Percentiles rank a stretch among this genome's conserved stretches.
Evolutionary conservation across 2,329 filamentous ascomycete genomes (phyloP).

Genomic region (Xylaria hypoxylon): DNA sequence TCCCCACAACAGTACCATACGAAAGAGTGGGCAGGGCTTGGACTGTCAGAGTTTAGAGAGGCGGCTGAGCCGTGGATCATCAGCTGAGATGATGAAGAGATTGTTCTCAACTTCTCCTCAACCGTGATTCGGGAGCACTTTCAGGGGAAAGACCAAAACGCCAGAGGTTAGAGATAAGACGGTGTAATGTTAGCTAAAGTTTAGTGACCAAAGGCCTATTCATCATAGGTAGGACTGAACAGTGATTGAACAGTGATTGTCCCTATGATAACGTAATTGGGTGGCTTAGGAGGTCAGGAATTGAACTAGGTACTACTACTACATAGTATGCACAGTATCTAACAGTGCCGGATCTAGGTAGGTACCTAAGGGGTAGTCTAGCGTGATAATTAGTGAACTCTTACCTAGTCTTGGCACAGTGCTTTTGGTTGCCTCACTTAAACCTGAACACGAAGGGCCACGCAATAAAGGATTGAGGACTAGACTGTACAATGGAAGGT

Average conservation of each 20-base stretch:
- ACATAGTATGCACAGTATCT: background rate
- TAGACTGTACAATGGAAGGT: too few species aligned
- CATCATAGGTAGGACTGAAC: background rate
- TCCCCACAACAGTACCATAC: slow-evolving; percentile 27
- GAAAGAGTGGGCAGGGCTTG: slow-evolving; percentile 18
- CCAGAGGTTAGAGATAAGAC: background rate
- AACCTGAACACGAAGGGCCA: slow-evolving; percentile 12
- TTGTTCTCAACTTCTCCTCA: slow-evolving; percentile 9
- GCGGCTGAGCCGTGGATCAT: slow-evolving; percentile 42
- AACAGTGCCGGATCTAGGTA: slow-evolving; percentile 14
- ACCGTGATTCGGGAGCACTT: slow-evolving; percentile 10
- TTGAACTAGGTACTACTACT: background rate
- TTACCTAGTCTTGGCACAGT: slow-evolving; percentile 3
- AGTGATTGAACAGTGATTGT: background rate
- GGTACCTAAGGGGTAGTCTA: background rate
- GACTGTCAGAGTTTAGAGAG: slow-evolving; percentile 33
- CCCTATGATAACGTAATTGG: slow-evolving; percentile 12
- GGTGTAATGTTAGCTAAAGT: background rate
- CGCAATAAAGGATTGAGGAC: background rate
- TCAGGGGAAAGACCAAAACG: slow-evolving; percentile 7
- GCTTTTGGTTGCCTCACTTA: slow-evolving; percentile 17
- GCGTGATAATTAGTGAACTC: slow-evolving; percentile 4
- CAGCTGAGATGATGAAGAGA: slow-evolving; percentile 44
- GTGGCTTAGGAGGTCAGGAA: slow-evolving; percentile 8
- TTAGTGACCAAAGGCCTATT: background rate